Base-by-base conservation (phyloP, 129 eudicot genomes). In the Flaveria sonorensis region DNA sequence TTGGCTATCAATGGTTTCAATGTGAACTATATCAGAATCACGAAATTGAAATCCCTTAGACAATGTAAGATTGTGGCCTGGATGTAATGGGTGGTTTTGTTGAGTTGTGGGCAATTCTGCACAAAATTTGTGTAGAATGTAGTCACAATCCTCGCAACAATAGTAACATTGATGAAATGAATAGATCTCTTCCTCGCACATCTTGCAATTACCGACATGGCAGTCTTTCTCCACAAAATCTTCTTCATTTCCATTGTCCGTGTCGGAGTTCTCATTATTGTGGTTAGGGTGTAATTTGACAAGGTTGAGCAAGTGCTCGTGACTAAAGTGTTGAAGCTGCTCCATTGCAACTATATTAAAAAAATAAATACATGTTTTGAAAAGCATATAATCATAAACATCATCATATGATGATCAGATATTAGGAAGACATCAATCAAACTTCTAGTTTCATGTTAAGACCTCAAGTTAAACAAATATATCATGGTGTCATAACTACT, bases 101-200 rank as follows among this genome's bases (percentile, higher is more conserved):
- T 62, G 43, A 19, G 68, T 62, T 28, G 11, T 14, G 18, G 68
- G 68, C 11, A 28, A 42, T 13, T 62, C 1, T 6, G 68, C 68
- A 62, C 68, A 62, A 2, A 26, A 62, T 28, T 5, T 62, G 21
- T 62, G 68, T 0, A 62, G 20, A 10, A 42, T 24, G 68, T 62
- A 62, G 43, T 28, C 40, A 21, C 66, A 60, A 60, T 60, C 66
- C 66, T 23, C 24, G 40, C 66, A 60, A 4, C 2, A 0, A 2
- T 60, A 60, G 40, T 24, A 60, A 24, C 39, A 60, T 24, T 3
- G n/a, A 21, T 60, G 66, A 23, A 60, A 60, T 13, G 39, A 60
- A 60, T 60, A 23, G 1, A 60, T 60, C 68, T 26, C 68, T 62
- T 62, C 68, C 42, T 28, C 3, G 10, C 68, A 62, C 68, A 62